Conservation (phyloP, 805 yeast genomes). For the Kazachstania africana region DNA sequence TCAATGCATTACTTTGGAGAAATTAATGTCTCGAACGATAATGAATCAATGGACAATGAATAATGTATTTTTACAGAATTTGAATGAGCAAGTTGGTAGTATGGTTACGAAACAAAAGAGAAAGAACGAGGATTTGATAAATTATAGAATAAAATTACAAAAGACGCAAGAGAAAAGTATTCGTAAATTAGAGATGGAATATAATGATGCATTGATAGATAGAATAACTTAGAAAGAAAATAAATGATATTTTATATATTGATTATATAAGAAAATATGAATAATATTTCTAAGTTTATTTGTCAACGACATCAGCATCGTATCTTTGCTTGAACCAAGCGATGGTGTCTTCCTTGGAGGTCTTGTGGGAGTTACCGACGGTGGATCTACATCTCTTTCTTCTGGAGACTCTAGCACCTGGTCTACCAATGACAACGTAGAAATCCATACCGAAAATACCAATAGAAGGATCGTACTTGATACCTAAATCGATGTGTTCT, state of each 20-base stretch:
- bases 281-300: slow-evolving; percentile 30
- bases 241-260: background rate
- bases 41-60: slow-evolving; percentile 29
- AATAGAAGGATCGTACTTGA: slow-evolving; percentile 98
- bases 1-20: slow-evolving; percentile 28
- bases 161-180: slow-evolving; percentile 32
- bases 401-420: slow-evolving; percentile 98
- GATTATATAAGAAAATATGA: background rate
- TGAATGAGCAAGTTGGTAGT: slow-evolving; percentile 19
- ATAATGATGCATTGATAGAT: slow-evolving; percentile 38
- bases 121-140: slow-evolving; percentile 33
- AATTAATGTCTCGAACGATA: slow-evolving; percentile 25
- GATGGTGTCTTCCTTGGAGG: slow-evolving; percentile 87
- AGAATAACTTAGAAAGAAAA: slow-evolving; percentile 1
- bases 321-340: slow-evolving; percentile 99
- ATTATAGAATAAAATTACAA: slow-evolving; percentile 34
- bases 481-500: slow-evolving; percentile 99
- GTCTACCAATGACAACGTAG: slow-evolving; percentile 98
- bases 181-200: slow-evolving; percentile 35
- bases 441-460: slow-evolving; percentile 99
- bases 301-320: slow-evolving; percentile 94
- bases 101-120: slow-evolving; percentile 30
- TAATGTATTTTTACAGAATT: slow-evolving; percentile 26
- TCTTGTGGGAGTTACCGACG: slow-evolving; percentile 88
- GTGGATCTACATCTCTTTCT: slow-evolving; percentile 88